Base-by-base conservation (phyloP, 1,139 yeast genomes). In the Nakaseomyces sp. region DNA sequence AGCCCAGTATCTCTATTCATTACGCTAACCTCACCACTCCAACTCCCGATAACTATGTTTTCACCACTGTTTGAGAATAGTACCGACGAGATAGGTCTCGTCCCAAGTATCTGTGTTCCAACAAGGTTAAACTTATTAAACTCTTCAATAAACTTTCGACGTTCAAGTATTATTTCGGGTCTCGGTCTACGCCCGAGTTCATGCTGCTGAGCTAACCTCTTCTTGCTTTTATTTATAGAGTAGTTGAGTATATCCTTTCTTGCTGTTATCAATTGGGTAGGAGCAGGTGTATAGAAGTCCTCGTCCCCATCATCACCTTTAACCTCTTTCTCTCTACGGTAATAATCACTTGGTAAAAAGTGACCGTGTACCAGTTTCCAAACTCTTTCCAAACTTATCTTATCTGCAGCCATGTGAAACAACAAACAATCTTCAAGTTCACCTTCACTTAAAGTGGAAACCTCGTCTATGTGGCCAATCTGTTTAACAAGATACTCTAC, bases 261-360 rank as follows among this genome's bases (percentile, higher is more conserved):
- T 0, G 78, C 71, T 1, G 69, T 66, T n/a, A 73, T 64, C 16
- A 88, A 63, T n/a, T 71, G 74, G 5, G 67, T 65, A 0, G 75
- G 63, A 0, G 95, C 96, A 0, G 94, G 94, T 0, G 96, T 87
- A 57, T 80, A 87, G 57, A 83, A 87, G 48, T 85, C 95, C 47
- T 82, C 93, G 18, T 83, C 83, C 3, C 74, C 81, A 3, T 70
- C 77, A 9, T 47, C 55, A 4, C 52, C 62, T 6, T 53, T 61
- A 13, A 52, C 67, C 18, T 24, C 17, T n/a, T 5, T 5, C 17
- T 5, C 28, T 35, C 3, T 22, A 2, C 9, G 24, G 24, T 22
- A 9, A 7, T 6, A 6, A 7, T 22, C 9, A 3, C 24, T 22
- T 22, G 3, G 24, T 22, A 22, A 22, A 22, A 7, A 8, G 29